Percentiles rank a stretch among this genome's conserved stretches.
phyloP scores from a whole-genome alignment of 2,329 filamentous ascomycete species.

The Furcasterigmium sp. region DNA sequence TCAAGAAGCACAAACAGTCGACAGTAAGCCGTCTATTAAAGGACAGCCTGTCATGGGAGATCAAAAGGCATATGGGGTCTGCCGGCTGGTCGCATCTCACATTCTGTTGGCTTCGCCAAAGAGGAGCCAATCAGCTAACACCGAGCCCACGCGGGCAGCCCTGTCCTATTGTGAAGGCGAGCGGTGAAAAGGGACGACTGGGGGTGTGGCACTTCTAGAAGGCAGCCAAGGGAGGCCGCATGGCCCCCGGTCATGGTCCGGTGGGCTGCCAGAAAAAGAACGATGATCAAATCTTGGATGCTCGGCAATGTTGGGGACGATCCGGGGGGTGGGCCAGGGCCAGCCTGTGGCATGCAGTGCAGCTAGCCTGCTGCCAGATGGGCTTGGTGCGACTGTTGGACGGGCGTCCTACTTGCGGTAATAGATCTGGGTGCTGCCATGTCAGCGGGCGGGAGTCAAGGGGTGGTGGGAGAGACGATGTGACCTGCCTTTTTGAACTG shows the following conservation, averaged over 20 bases:
- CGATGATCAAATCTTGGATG: neutral
- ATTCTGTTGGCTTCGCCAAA: neutral
- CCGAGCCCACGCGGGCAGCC: neutral
- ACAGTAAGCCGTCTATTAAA: too few relatives aligned
- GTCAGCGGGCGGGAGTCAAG: slow-evolving; percentile 3
- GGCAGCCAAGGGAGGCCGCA: neutral
- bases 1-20: too few relatives aligned
- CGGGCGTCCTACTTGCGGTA: slow-evolving; percentile 44
- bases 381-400: neutral
- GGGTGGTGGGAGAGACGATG: slow-evolving; percentile 4
- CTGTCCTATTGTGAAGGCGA: neutral
- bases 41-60: too few relatives aligned
- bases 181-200: neutral
- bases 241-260: neutral
- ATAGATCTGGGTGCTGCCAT: slow-evolving; percentile 39
- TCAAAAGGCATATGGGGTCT: too few relatives aligned
- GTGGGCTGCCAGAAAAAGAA: neutral
- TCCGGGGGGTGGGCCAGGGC: neutral
- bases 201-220: neutral
- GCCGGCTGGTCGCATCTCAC: neutral
- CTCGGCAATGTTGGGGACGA: neutral
- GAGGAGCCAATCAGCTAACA: neutral
- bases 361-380: too few relatives aligned
- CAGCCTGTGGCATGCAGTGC: too few relatives aligned
- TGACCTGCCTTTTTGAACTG: slow-evolving; percentile 88